Evolutionary conservation across 169 alveolate species (phyloP).

Genomic region (Blepharisma undulans): DNA sequence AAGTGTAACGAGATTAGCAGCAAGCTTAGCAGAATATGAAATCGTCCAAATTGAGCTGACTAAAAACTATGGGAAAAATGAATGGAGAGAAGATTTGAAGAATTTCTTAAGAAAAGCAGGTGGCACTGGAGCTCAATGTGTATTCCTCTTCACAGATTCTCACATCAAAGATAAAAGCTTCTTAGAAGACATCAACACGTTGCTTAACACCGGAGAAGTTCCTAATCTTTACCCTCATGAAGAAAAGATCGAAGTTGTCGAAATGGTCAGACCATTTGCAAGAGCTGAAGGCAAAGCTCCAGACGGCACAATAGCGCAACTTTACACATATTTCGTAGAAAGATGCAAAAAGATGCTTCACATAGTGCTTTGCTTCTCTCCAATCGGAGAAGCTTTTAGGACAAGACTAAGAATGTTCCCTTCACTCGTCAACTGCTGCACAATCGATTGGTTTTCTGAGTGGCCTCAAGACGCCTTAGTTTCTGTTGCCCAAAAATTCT

Average conservation of each 20-base stretch:
- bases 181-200: conserved; percentile 89
- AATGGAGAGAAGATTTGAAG: conserved; percentile 84
- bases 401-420: conserved; percentile 88
- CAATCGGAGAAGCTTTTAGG: conserved; percentile 86
- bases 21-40: conserved; percentile 79
- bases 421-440: conserved; percentile 85
- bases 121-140: conserved; percentile 68
- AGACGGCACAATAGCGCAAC: conserved; percentile 79
- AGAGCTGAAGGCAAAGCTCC: conserved; percentile 79
- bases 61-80: conserved; percentile 59
- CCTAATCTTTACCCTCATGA: conserved; percentile 87
- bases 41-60: conserved; percentile 68
- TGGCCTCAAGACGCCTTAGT: conserved; percentile 93
- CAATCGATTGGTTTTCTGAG: conserved; percentile 91
- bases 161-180: conserved; percentile 83
- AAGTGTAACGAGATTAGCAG: conserved; percentile 79
- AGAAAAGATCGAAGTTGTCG: conserved; percentile 83
- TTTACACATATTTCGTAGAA: conserved; percentile 69
- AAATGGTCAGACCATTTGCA: conserved; percentile 81
- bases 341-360: conserved; percentile 77
- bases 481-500: conserved; percentile 87
- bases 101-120: conserved; percentile 76
- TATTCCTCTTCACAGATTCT: conserved; percentile 81
- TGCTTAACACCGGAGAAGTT: conserved; percentile 92
- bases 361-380: conserved; percentile 84